Evolutionary conservation across 1,284 basidiomycete species (phyloP).

Genomic region (Pseudozyma sp.): DNA sequence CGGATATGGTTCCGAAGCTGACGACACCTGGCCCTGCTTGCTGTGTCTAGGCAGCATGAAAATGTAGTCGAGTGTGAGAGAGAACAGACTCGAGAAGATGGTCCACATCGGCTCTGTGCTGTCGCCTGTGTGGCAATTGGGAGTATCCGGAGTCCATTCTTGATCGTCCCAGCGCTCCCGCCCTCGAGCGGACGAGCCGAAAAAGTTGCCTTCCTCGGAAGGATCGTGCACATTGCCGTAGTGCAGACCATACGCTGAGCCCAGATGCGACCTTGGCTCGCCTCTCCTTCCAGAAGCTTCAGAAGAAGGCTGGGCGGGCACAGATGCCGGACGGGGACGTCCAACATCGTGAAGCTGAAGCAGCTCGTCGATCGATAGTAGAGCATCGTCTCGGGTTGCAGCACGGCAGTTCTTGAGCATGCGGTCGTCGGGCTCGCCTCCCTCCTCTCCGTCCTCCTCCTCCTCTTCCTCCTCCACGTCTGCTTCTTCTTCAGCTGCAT

Average conservation of each 20-base stretch:
- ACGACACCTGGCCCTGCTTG: neutral
- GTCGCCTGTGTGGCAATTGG: slow-evolving; percentile 53
- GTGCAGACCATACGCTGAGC: slow-evolving; percentile 71
- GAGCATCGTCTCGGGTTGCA: slow-evolving; percentile 76
- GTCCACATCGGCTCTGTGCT: slow-evolving; percentile 67
- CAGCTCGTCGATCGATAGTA: slow-evolving; percentile 78
- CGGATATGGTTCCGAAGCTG: slow-evolving; percentile 55
- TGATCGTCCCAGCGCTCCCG: slow-evolving; percentile 62
- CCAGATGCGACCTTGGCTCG: slow-evolving; percentile 6
- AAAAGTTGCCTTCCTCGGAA: slow-evolving; percentile 52
- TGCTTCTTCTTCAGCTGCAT: slow-evolving; percentile 35
- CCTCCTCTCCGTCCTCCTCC: slow-evolving; percentile 70
- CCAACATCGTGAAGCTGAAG: slow-evolving; percentile 72
- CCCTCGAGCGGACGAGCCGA: slow-evolving; percentile 44
- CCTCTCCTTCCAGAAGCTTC: neutral
- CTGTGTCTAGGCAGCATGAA: slow-evolving; percentile 72
- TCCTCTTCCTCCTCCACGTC: slow-evolving; percentile 21
- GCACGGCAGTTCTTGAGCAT: slow-evolving; percentile 81
- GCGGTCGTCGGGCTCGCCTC: slow-evolving; percentile 71
- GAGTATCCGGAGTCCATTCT: slow-evolving; percentile 36
- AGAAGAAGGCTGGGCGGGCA: neutral
- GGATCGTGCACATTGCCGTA: slow-evolving; percentile 64
- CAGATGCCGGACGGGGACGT: slow-evolving; percentile 35
- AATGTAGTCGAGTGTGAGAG: slow-evolving; percentile 77
- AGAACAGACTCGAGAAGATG: slow-evolving; percentile 63